A percentile compares a stretch with the other conserved stretches of the same genome.
phyloP scores from a whole-genome alignment of 1,139 yeast genomes.

The Pichia sp. region DNA sequence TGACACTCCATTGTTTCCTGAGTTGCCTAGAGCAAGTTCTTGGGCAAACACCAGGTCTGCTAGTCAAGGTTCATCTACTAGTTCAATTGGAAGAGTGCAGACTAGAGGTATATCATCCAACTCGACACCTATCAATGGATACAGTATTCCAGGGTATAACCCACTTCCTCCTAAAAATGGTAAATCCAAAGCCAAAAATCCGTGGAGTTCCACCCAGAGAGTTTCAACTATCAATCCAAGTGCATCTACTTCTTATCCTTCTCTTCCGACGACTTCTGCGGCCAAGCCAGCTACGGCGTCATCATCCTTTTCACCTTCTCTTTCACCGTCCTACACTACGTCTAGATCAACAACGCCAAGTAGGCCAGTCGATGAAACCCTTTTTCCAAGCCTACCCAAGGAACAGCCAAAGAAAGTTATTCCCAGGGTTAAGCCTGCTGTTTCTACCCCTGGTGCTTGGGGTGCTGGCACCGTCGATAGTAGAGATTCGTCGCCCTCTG shows the following conservation, averaged over 20 bases:
- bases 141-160: conserved; percentile 24
- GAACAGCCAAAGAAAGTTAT: conserved; percentile 37
- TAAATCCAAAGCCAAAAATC: conserved; percentile 4
- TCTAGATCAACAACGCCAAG: conserved; percentile 15
- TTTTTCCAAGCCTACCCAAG: conserved; percentile 49
- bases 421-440: conserved; percentile 38
- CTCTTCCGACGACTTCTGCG: conserved; percentile 13
- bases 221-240: background rate
- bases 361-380: background rate
- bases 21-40: conserved; percentile 4
- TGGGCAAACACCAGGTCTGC: conserved; percentile 1
- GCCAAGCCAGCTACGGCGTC: conserved; percentile 1
- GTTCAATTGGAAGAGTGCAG: background rate
- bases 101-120: conserved; percentile 21
- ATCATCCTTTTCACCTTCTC: conserved; percentile 16
- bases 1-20: conserved; percentile 12
- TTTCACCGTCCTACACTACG: background rate
- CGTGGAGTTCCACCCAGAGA: conserved; percentile 5
- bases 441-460: conserved; percentile 34
- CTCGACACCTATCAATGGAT: conserved; percentile 23
- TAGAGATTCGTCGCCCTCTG: conserved; percentile 7
- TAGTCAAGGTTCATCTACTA: conserved; percentile 3
- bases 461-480: conserved; percentile 19
- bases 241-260: conserved; percentile 10
- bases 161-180: conserved; percentile 9